Conservation (phyloP, 2,329 filamentous ascomycete species). For the Fusarium nisikadoi region DNA sequence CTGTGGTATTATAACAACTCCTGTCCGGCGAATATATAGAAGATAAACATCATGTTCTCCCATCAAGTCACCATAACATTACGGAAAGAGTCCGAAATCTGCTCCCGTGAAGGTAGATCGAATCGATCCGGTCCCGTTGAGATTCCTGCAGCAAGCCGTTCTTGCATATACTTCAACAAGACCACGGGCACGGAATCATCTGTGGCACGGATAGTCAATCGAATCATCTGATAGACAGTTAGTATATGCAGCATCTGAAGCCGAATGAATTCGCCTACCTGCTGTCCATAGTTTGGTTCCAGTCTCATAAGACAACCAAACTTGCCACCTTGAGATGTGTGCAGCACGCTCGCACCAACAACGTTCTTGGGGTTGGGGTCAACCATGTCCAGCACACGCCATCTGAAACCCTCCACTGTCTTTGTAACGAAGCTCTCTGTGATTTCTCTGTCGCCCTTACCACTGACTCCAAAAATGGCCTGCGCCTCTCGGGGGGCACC, state of each 20-base stretch:
- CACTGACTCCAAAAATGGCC: conserved; percentile 77
- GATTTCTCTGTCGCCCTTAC: conserved; percentile 68
- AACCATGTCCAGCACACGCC: conserved; percentile 85
- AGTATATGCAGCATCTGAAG: conserved; percentile 7
- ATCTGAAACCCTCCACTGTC: conserved; percentile 85
- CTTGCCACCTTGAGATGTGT: conserved; percentile 85
- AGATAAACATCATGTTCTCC: conserved; percentile 22
- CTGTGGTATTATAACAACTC: conserved; percentile 44
- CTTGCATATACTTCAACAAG: conserved; percentile 87
- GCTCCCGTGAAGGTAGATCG: conserved; percentile 56
- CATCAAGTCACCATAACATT: conserved; percentile 63
- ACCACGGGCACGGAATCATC: conserved; percentile 87
- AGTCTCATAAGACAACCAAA: conserved; percentile 92
- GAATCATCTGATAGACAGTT: conserved; percentile 78
- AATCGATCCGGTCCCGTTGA: conserved; percentile 54
- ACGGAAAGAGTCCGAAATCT: conserved; percentile 66
- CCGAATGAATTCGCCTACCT: conserved; percentile 70
- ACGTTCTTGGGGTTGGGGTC: conserved; percentile 95
- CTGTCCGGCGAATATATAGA: conserved; percentile 41
- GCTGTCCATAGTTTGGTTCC: conserved; percentile 92
- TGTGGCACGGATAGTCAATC: conserved; percentile 91
- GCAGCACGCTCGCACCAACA: conserved; percentile 88
- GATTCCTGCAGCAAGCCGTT: conserved; percentile 72
- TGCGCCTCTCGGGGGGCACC: conserved; percentile 88
- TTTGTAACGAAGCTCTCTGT: conserved; percentile 76